Evolutionary conservation across 2,329 filamentous ascomycete genomes (phyloP).

Genomic region (Zymoseptoria brevis): DNA sequence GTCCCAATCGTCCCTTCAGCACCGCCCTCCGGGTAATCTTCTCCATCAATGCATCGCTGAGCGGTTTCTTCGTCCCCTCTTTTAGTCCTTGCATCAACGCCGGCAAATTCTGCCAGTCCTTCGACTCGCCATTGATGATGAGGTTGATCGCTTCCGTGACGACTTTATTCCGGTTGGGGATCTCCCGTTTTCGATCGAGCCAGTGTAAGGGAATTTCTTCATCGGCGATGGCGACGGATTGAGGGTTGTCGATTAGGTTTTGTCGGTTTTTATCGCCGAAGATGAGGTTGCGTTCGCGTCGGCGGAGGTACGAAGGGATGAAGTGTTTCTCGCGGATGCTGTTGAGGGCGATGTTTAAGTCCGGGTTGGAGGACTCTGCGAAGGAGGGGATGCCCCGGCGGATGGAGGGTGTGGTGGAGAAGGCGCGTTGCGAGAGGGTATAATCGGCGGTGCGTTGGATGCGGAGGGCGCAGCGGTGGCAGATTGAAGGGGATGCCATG

Average conservation of each 20-base stretch:
- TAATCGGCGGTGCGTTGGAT: slow-evolving; percentile 21
- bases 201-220: slow-evolving; percentile 32
- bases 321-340: slow-evolving; percentile 38
- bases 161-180: slow-evolving; percentile 24
- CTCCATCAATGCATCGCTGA: slow-evolving; percentile 20
- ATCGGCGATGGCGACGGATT: slow-evolving; percentile 35
- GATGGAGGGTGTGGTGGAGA: slow-evolving; percentile 17
- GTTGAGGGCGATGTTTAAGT: slow-evolving; percentile 35
- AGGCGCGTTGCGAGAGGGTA: slow-evolving; percentile 15
- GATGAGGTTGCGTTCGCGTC: slow-evolving; percentile 36
- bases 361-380: slow-evolving; percentile 33
- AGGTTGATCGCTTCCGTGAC: slow-evolving; percentile 25
- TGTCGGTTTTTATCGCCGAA: slow-evolving; percentile 34
- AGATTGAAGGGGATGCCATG: slow-evolving; percentile 22
- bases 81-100: slow-evolving; percentile 28
- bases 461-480: slow-evolving; percentile 27
- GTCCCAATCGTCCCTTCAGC: slow-evolving; percentile 21
- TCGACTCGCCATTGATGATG: slow-evolving; percentile 19
- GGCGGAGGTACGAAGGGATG: slow-evolving; percentile 37
- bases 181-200: slow-evolving; percentile 25
- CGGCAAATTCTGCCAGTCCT: slow-evolving; percentile 32
- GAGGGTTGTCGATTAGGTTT: slow-evolving; percentile 36
- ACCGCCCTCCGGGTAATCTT: slow-evolving; percentile 29
- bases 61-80: slow-evolving; percentile 14
- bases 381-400: slow-evolving; percentile 33